Percentiles rank a stretch among this genome's conserved stretches.
These are phyloP conservation scores for Dactylellina parvicollis DNA, from an alignment of 2,329 filamentous ascomycete species.

Conservation along the genomic window DNA sequence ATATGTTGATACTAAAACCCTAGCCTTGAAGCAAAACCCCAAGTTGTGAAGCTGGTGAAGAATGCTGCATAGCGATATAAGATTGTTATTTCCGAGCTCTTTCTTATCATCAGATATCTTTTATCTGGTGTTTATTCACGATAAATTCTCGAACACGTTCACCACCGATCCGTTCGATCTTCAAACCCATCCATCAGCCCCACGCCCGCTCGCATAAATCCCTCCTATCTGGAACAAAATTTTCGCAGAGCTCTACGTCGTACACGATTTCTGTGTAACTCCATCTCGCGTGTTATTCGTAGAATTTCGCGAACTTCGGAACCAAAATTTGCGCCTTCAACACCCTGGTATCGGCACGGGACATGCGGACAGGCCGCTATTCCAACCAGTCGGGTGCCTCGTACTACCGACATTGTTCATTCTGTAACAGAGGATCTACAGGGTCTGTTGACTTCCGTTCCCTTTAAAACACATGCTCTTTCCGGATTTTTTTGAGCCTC, in stretches of 20 bases:
- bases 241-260: not conserved
- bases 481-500: not conserved
- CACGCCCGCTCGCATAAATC: not conserved
- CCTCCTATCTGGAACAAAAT: no score
- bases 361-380: not conserved
- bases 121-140: no score
- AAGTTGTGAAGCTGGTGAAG: no score
- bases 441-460: not conserved
- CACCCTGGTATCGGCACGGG: not conserved
- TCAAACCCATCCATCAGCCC: not conserved
- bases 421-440: conserved; percentile 16
- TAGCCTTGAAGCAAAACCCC: no score
- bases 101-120: no score
- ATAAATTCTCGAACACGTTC: no score
- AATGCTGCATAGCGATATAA: no score
- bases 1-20: no score
- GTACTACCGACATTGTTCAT: conserved; percentile 9
- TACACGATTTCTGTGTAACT: conserved; percentile 4
- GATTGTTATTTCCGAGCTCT: no score
- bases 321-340: not conserved
- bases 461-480: not conserved
- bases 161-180: no score
- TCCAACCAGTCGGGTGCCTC: conserved; percentile 18
- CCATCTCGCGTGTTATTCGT: not conserved
- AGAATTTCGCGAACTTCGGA: conserved; percentile 31